Base-by-base conservation (phyloP, 2,329 filamentous ascomycete genomes). In the Emmonsiellopsis sp. region DNA sequence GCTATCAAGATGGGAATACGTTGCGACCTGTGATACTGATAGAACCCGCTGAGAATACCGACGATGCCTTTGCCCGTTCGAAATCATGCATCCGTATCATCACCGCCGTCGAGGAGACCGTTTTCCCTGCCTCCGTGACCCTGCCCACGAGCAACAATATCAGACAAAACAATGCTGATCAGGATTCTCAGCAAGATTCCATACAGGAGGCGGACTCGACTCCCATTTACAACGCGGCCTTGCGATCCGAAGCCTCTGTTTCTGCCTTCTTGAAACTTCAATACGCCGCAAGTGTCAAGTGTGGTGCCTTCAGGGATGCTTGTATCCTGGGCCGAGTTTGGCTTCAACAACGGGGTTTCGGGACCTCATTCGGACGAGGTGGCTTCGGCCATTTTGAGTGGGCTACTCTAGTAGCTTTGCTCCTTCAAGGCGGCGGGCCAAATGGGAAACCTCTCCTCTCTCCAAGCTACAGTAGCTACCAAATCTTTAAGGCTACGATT, bases 351-450 rank as follows among this genome's bases (percentile, higher is more conserved):
- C 82, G 92, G 53, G 90, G 90, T 0, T 87, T 96, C 59, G 79
- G 79, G 13, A 81, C 87, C 44, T 74, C 78, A 21, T 70, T 90
- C n/a, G 77, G 81, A 2, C 74, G 78, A 43, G 92, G 93, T 44
- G 93, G 93, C 0, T 96, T 98, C 66, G 93, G 93, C 2, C 83
- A 88, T 60, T 95, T 95, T 59, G 93, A 98, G 67, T 97, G 89
- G 88, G 80, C 87, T 0, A 74, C 82, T n/a, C 73, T 93, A 48
- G 80, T 91, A 65, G 88, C 91, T 34, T 75, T 95, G 11, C 74
- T 97, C 2, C 76, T 97, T 42, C 84, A 89, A 67, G 82, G 81
- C n/a, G 88, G 88, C 31, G 86, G 84, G 6, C 79, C 82, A 6
- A 85, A 84, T 55, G 86, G 87, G 2, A 80, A 83, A 58, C 79